Base-by-base conservation (phyloP, 495 filamentous ascomycete species). In the Mytilinidion resinicola region DNA sequence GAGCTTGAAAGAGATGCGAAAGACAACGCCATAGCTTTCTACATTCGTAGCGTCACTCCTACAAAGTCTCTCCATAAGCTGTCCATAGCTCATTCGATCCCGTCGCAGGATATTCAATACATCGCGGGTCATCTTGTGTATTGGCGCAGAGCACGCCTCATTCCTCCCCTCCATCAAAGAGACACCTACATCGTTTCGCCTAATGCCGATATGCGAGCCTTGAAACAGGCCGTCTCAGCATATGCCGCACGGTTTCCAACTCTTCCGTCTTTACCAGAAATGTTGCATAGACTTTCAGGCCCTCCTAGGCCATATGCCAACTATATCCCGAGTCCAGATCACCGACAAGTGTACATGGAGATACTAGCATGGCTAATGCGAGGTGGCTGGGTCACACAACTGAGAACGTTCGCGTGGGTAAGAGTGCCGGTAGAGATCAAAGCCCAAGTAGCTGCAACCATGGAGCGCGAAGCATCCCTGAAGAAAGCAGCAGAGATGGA, bases 141-240 rank as follows among this genome's bases (percentile, higher is more conserved):
- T 74, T 96, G 91, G 90, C 82, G 93, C 34, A 85, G 90, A 51
- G 93, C 91, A 37, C 87, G 92, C 38, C 86, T 91, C 33, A 95
- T 98, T 56, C 89, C 90, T 10, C 93, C 93, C 1, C 80, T 97
- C 12, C 90, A 96, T 62, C 86, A 85, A 36, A 77, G 91, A 35
- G 90, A 97, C 69, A 89, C 84, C n/a, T 98, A 96, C 71, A 87
- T 96, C 25, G 83, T 96, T 34, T 93, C 88, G 20, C 93, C 92
- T 0, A 96, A 96, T 69, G 91, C 89, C 51, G 88, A 96, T 63
- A 78, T 90, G 67, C 78, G 79, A 59, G 84, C 86, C 50, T 77
- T 96, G 0, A 80, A 83, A 36, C 72, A 78, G n/a, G 87, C 89
- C 3, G 83, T 82, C 17, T 73, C 79, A n/a, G 78, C 81, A 1